These are phyloP conservation scores for Clarireedia paspali DNA, from an alignment of 2,329 filamentous ascomycete genomes.

Conservation along the genomic window DNA sequence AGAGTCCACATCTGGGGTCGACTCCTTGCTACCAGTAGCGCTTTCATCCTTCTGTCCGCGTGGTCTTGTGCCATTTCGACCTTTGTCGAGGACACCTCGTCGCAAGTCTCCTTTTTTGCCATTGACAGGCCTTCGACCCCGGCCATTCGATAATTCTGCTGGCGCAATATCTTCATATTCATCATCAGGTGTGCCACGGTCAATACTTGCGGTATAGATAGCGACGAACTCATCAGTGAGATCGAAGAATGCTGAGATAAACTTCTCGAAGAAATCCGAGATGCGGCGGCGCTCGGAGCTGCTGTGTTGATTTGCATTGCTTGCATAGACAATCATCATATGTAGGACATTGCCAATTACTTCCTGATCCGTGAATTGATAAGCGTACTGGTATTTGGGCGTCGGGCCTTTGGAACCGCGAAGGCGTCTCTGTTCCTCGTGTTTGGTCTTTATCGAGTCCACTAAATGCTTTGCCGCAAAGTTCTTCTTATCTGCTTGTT, in stretches of 20 bases:
- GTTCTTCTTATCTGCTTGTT: constrained; percentile 82
- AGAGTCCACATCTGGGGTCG: constrained; percentile 76
- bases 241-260: constrained; percentile 70
- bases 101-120: constrained; percentile 75
- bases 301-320: constrained; percentile 63
- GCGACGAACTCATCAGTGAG: constrained; percentile 63
- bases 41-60: constrained; percentile 74
- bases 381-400: constrained; percentile 66
- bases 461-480: constrained; percentile 86
- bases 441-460: constrained; percentile 83
- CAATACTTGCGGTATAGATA: constrained; percentile 59
- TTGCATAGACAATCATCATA: constrained; percentile 56
- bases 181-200: constrained; percentile 65
- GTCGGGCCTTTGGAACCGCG: constrained; percentile 55
- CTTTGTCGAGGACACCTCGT: constrained; percentile 75
- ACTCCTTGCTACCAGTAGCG: constrained; percentile 76
- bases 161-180: constrained; percentile 58
- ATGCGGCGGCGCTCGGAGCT: constrained; percentile 67
- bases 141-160: constrained; percentile 62
- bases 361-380: constrained; percentile 63
- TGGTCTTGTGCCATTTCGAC: constrained; percentile 61
- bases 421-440: constrained; percentile 78
- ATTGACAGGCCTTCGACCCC: constrained; percentile 52
- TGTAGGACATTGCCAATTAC: constrained; percentile 57
- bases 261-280: constrained; percentile 67